These are phyloP conservation scores for Diversispora epigaea DNA, from an alignment of 192 early-diverging fungal species.

Conservation along the genomic window DNA sequence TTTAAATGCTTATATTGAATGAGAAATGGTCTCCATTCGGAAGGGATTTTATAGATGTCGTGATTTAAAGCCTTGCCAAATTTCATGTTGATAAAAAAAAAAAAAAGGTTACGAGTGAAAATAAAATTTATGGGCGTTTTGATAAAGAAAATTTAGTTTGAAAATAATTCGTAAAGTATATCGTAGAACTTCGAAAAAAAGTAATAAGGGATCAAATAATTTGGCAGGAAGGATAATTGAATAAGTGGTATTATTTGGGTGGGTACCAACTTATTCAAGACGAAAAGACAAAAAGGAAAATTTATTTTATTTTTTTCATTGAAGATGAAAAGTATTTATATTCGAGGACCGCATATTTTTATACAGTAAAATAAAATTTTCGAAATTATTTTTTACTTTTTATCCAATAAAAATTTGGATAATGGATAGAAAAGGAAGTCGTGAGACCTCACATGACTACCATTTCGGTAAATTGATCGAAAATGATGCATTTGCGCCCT, in stretches of 20 bases:
- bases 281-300: too few species aligned
- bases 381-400: neutral
- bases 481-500: too few species aligned
- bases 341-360: too few species aligned
- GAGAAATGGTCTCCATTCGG: slow-evolving; percentile 70
- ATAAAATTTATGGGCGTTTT: neutral
- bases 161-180: neutral
- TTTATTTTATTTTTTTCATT: too few species aligned
- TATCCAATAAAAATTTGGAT: neutral
- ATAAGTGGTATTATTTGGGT: too few species aligned
- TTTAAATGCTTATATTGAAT: slow-evolving; percentile 77
- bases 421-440: neutral
- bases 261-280: too few species aligned
- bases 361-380: too few species aligned
- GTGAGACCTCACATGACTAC: slow-evolving; percentile 11
- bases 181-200: too few species aligned
- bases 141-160: neutral
- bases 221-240: too few species aligned
- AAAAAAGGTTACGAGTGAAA: neutral
- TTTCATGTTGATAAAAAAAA: slow-evolving; percentile 53
- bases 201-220: too few species aligned
- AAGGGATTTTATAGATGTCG: slow-evolving; percentile 65
- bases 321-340: too few species aligned
- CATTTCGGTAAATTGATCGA: neutral
- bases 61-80: slow-evolving; percentile 71